A percentile compares a stretch with the other conserved stretches of the same genome.
Conservation (phyloP, 441 rosid genomes). For the Erodium moschatum region DNA sequence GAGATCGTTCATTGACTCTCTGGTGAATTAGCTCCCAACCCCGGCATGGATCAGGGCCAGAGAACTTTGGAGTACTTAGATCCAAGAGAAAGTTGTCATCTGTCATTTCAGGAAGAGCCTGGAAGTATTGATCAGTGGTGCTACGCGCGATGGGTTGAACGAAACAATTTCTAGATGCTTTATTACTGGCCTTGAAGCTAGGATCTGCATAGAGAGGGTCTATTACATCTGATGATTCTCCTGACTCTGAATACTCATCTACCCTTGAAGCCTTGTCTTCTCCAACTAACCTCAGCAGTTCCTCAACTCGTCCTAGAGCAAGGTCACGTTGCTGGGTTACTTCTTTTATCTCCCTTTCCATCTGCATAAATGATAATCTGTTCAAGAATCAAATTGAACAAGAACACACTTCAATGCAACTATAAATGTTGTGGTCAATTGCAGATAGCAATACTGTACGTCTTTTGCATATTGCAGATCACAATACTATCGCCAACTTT, state of each 20-base stretch:
- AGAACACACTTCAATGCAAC: too few species aligned
- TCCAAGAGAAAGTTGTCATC: constrained; percentile 1
- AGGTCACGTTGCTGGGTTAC: constrained; percentile 47
- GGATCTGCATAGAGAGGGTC: constrained; percentile 13
- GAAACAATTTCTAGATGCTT: background rate
- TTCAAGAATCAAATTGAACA: constrained; percentile 1
- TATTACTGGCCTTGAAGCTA: background rate
- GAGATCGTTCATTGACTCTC: background rate
- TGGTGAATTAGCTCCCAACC: constrained; percentile 3
- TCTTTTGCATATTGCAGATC: too few species aligned
- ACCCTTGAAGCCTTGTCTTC: constrained; percentile 32
- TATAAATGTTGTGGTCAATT: too few species aligned
- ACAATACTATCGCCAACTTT: too few species aligned
- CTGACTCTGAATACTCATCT: constrained; percentile 12
- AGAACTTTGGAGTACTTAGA: background rate
- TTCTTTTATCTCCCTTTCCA: constrained; percentile 48
- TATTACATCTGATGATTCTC: constrained; percentile 3
- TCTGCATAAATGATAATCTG: constrained; percentile 33
- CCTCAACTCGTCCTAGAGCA: constrained; percentile 54
- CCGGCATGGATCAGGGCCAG: background rate
- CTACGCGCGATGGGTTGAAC: background rate
- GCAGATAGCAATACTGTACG: too few species aligned
- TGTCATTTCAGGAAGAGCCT: constrained; percentile 6
- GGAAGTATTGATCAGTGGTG: background rate
- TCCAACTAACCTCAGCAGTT: constrained; percentile 37